Conservation (phyloP, 1,284 basidiomycete species). For the Singerocomus inundabilis region DNA sequence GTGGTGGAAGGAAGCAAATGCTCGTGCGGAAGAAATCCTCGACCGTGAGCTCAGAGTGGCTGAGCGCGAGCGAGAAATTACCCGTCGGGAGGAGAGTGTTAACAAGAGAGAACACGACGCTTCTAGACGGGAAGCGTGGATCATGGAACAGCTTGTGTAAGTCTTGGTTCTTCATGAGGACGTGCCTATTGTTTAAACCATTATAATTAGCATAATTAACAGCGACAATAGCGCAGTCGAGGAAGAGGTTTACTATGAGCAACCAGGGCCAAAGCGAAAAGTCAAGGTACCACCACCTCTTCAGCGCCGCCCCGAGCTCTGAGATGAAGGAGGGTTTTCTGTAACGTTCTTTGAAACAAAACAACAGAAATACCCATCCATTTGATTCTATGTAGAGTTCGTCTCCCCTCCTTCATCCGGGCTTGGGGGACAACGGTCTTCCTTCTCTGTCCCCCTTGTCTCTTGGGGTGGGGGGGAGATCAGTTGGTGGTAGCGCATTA, state of each 20-base stretch:
- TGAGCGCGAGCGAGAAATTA: constrained; percentile 78
- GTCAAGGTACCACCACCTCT: constrained; percentile 81
- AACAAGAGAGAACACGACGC: constrained; percentile 82
- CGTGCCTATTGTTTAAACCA: constrained; percentile 16
- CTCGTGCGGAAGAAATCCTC: constrained; percentile 73
- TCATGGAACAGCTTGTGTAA: constrained; percentile 86
- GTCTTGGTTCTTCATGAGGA: constrained; percentile 26
- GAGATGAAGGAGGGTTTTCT: constrained; percentile 78
- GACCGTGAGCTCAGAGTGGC: constrained; percentile 80
- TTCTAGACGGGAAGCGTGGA: constrained; percentile 79
- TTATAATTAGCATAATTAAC: constrained; percentile 55
- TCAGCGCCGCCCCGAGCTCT: constrained; percentile 83
- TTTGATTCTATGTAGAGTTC: constrained; percentile 59
- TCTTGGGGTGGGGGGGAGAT: constrained; percentile 47
- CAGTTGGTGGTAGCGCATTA: constrained; percentile 35
- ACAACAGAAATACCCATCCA: constrained; percentile 21
- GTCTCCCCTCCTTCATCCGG: constrained; percentile 81
- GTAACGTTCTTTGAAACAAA: constrained; percentile 40
- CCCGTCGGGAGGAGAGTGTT: constrained; percentile 75
- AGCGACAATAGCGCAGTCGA: constrained; percentile 66
- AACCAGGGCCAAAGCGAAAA: constrained; percentile 65
- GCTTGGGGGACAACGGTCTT: constrained; percentile 79
- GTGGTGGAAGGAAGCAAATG: constrained; percentile 62
- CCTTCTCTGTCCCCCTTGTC: constrained; percentile 70
- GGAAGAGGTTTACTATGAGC: constrained; percentile 78